Conservation (phyloP, 768 basidiomycete species). For the Rhodocollybia butyracea region DNA sequence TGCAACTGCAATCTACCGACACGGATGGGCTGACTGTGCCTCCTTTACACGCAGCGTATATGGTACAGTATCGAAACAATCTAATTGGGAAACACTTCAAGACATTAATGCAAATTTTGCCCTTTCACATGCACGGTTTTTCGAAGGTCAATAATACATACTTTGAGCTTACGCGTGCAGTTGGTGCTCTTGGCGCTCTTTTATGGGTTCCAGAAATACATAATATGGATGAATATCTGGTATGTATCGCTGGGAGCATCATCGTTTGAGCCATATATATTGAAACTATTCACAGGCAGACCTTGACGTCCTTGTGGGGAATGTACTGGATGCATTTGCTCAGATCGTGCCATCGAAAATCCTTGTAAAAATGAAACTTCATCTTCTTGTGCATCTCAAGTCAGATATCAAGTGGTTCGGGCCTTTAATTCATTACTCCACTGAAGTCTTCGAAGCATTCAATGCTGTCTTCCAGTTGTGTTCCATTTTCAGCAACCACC, state of each 20-base stretch:
- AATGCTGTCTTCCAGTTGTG: conserved; percentile 35
- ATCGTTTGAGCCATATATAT: not conserved
- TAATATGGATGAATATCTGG: conserved; percentile 32
- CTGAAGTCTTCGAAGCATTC: conserved; percentile 36
- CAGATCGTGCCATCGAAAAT: conserved; percentile 23
- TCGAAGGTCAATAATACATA: conserved; percentile 9
- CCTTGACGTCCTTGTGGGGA: conserved; percentile 15
- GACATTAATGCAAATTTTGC: conserved; percentile 29
- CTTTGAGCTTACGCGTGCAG: conserved; percentile 26
- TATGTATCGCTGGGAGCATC: conserved; percentile 8
- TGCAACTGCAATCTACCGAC: conserved; percentile 29
- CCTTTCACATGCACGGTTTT: conserved; percentile 36
- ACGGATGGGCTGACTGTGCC: conserved; percentile 25
- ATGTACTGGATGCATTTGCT: conserved; percentile 20
- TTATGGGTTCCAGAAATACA: conserved; percentile 42
- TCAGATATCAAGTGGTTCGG: conserved; percentile 29
- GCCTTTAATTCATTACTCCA: conserved; percentile 28
- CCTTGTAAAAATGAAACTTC: conserved; percentile 27
- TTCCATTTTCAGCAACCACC: conserved; percentile 32
- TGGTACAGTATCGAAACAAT: conserved; percentile 39
- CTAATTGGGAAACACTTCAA: conserved; percentile 43
- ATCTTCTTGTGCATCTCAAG: conserved; percentile 25
- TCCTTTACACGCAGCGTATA: conserved; percentile 34
- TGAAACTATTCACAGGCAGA: conserved; percentile 12
- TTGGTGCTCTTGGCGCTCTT: conserved; percentile 31